Base-by-base conservation (phyloP, 179 eudicot species). In the Actinidia chinensis region DNA sequence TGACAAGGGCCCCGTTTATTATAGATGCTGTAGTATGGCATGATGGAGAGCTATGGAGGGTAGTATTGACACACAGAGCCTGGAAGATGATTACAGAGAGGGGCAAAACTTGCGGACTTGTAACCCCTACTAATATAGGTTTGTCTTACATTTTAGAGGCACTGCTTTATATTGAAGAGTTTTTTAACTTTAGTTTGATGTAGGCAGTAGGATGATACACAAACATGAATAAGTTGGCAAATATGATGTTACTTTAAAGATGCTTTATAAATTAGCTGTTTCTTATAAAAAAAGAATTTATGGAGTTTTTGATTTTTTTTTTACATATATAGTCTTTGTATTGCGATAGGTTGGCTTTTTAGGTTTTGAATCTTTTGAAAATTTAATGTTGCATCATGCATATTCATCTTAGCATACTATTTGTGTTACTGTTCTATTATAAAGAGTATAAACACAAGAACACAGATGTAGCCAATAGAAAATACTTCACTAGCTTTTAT, bases 11-110 rank as follows among this genome's bases (percentile, higher is more conserved):
- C 99, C 99, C 63, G 85, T 94, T n/a, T n/a, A n/a, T n/a, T 76
- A 89, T 96, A 78, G 98, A 96, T 85, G 99, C 93, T 89, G 99
- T 96, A 80, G 97, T 96, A 71, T 96, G 99, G 99, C 87, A 96
- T 88, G 99, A 96, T 87, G 99, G 98, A 79, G 92, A 92, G 67
- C 61, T 88, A 56, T 96, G 99, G 99, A 92, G 97, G 85, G 97
- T 88, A 82, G 97, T 80, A 84, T 96, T 76, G 99, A 96, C 79
- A 96, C 99, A 20, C 98, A 92, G 73, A 89, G 89, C 83, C 93
- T 96, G 52, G 98, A 94, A 90, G 96, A 94, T 89, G 96, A 94
- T 73, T 78, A 93, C n/a, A 70, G 90, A 81, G 76, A 71, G 79
- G 15, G 99, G 99, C n/a, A 72, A 92, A 89, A 78, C 98, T 96